phyloP scores from a whole-genome alignment of 169 alveolate species.

The Toxoplasma gondii region DNA sequence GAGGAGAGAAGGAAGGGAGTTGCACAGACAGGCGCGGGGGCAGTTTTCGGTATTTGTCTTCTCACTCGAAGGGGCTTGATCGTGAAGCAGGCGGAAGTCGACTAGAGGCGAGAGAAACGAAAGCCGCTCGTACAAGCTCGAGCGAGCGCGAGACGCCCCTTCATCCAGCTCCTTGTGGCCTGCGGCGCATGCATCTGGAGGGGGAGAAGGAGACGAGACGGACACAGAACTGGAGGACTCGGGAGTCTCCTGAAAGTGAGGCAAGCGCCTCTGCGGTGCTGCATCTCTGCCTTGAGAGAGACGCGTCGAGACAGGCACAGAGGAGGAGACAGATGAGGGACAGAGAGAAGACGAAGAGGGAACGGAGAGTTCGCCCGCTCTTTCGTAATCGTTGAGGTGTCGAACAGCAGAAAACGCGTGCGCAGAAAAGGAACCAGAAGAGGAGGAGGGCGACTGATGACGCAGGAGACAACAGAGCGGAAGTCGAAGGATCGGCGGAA shows the following conservation, averaged over 20 bases:
- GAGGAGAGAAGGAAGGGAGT: neutral
- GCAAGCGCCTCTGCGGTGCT: neutral
- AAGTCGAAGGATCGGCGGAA: conserved; percentile 39
- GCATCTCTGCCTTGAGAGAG: too few species aligned
- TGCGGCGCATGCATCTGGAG: neutral
- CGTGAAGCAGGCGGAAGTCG: neutral
- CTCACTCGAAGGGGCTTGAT: neutral
- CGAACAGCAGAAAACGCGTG: neutral
- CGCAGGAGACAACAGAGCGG: conserved; percentile 58
- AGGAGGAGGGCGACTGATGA: neutral
- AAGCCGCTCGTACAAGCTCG: neutral
- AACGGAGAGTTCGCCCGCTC: too few species aligned
- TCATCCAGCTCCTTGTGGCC: neutral
- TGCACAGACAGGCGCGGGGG: neutral
- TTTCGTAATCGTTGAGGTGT: neutral
- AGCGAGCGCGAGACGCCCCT: neutral
- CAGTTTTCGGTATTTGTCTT: neutral
- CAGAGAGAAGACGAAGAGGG: too few species aligned
- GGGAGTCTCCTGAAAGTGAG: too few species aligned
- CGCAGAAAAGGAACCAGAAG: neutral
- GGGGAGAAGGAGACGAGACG: neutral
- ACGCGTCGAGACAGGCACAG: neutral
- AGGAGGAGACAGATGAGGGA: neutral
- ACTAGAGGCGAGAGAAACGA: neutral
- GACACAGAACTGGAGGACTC: neutral